Conservation (phyloP, 176 grass and related monocot genomes). For the Areca catechu region DNA sequence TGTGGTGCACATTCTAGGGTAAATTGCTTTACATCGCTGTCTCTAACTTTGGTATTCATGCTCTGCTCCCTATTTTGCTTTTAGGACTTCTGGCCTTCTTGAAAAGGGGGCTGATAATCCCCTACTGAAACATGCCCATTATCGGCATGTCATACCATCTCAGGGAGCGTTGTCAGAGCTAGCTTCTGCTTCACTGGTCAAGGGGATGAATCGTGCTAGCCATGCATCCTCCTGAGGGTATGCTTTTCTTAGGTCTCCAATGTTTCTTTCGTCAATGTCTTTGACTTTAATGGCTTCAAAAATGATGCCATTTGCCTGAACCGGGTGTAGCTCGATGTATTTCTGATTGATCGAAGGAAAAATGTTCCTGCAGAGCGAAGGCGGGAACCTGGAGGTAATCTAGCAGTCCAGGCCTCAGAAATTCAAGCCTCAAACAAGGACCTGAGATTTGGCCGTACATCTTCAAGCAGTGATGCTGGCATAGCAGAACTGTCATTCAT, state of each 20-base stretch:
- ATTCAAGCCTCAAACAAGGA: slow-evolving; percentile 40
- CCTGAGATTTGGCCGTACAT: slow-evolving; percentile 22
- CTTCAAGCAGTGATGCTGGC: slow-evolving; percentile 31
- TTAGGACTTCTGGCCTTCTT: slow-evolving; percentile 34
- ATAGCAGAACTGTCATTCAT: slow-evolving; percentile 63
- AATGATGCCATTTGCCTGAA: too few species aligned
- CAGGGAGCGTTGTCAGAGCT: slow-evolving; percentile 21
- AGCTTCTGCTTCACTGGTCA: slow-evolving; percentile 22
- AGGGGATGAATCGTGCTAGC: slow-evolving; percentile 35
- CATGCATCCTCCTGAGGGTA: slow-evolving; percentile 49
- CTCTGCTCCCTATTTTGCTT: slow-evolving; percentile 13
- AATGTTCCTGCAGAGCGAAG: slow-evolving; percentile 12
- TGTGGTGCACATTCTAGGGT: too few species aligned
- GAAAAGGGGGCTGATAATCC: slow-evolving; percentile 33
- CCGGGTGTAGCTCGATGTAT: too few species aligned
- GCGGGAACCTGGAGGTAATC: neutral
- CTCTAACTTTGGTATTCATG: too few species aligned
- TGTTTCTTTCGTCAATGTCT: too few species aligned
- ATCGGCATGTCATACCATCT: slow-evolving; percentile 21
- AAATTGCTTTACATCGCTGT: too few species aligned
- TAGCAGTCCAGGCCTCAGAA: slow-evolving; percentile 19
- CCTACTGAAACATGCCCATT: slow-evolving; percentile 31
- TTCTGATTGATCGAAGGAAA: too few species aligned
- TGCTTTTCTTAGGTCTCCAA: neutral
- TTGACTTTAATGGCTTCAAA: too few species aligned